Base-by-base conservation (phyloP, 169 alveolate species). In the Blepharisma undulans region DNA sequence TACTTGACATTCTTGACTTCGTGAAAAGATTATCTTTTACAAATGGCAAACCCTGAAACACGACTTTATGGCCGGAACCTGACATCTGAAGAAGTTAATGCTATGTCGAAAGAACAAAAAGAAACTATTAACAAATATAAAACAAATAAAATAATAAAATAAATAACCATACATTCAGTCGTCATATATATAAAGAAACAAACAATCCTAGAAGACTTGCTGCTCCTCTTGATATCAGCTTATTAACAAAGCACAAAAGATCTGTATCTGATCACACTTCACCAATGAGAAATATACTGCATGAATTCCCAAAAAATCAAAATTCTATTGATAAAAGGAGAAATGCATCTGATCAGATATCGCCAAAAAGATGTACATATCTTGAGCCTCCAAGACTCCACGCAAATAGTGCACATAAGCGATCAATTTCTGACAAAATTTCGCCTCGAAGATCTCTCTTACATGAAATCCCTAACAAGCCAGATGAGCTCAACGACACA, bases 21-120 rank as follows among this genome's bases (percentile, higher is more conserved):
- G n/a, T 82, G 89, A 74, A 21, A 82, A 33, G 60, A 34, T 4
- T 82, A 82, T 30, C 71, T 59, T 22, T 32, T 32, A 25, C 71
- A 48, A 22, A 32, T 82, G 76, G 27, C 32, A 10, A 34, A 82
- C 74, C 89, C 89, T 36, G 89, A 82, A 82, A 59, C 48, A 21
- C 10, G 34, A 8, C 78, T 82, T n/a, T 82, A 82, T 10, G 89
- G 89, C 6, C 4, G 76, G 10, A 82, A 33, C 27, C 33, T 82
- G 22, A 34, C 33, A 0, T 19, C 25, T 60, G 89, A 82, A 59
- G 89, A 82, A 82, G 76, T 82, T n/a, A 30, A 22, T 34, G 77
- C 74, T 1, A 34, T 82, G 76, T 32, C 76, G 27, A 32, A 32
- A 36, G 78, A 32, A 22, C 89, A 82, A 59, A 82, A 60, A 59